A percentile compares a stretch with the other conserved stretches of the same genome.
Evolutionary conservation across 1,139 yeast genomes (phyloP).

Genomic region (Yamadazyma songkhlaensis): DNA sequence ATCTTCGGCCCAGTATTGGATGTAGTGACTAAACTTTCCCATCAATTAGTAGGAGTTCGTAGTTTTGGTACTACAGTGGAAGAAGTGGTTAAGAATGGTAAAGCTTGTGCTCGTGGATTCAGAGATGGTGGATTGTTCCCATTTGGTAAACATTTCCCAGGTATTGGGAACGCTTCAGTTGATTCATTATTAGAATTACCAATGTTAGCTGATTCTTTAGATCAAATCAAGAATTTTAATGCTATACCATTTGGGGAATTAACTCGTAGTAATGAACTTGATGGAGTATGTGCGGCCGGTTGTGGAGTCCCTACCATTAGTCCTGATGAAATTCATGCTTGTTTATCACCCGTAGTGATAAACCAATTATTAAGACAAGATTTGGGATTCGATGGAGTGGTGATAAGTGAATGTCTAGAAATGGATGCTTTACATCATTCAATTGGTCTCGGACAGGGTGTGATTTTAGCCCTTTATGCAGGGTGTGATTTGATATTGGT

Average conservation of each 20-base stretch:
- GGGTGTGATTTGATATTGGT: conserved; percentile 68
- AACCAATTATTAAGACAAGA: conserved; percentile 52
- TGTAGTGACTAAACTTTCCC: conserved; percentile 56
- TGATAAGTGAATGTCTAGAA: conserved; percentile 63
- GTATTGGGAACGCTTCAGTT: conserved; percentile 61
- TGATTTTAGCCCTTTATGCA: conserved; percentile 58
- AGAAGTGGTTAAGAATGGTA: conserved; percentile 55
- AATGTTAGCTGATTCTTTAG: conserved; percentile 55
- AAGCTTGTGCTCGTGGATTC: conserved; percentile 54
- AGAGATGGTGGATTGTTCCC: conserved; percentile 55
- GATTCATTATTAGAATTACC: conserved; percentile 59
- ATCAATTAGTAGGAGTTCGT: conserved; percentile 59
- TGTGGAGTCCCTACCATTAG: conserved; percentile 66
- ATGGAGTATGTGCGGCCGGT: conserved; percentile 64
- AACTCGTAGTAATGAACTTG: conserved; percentile 47
- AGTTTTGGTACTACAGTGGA: conserved; percentile 63
- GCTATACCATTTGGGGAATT: conserved; percentile 53
- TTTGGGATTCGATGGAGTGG: conserved; percentile 56
- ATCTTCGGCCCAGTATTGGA: conserved; percentile 65
- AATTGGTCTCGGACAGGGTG: conserved; percentile 67
- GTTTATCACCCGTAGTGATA: conserved; percentile 58
- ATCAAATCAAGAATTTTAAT: conserved; percentile 51
- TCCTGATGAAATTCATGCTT: conserved; percentile 63
- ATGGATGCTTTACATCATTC: conserved; percentile 64
- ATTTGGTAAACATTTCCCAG: conserved; percentile 67